Evolutionary conservation across 148 eudicot genomes (phyloP).

Genomic region (Rhododendron ovatum): DNA sequence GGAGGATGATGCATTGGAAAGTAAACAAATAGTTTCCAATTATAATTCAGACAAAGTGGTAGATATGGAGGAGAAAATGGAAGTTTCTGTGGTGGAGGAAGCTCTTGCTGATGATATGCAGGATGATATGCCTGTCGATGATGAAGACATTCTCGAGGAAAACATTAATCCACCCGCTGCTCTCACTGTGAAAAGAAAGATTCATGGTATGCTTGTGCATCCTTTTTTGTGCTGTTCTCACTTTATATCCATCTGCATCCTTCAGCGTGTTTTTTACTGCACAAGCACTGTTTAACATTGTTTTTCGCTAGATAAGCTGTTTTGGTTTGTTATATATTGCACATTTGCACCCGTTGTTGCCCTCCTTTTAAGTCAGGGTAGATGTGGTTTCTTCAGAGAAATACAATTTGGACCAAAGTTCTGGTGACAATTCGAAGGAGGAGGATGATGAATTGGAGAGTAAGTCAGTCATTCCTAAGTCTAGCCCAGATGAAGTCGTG

Average conservation of each 20-base stretch:
- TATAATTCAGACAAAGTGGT: conserved; percentile 40
- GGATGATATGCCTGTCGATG: conserved; percentile 36
- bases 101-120: conserved; percentile 38
- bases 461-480: conserved; percentile 54
- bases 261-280: not conserved
- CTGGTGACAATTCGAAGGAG: conserved; percentile 69
- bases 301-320: not conserved
- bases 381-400: conserved; percentile 65
- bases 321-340: not conserved
- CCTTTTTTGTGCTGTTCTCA: not conserved
- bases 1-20: conserved; percentile 68
- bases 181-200: conserved; percentile 68
- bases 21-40: conserved; percentile 59
- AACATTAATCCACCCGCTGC: conserved; percentile 33
- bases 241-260: conserved; percentile 7
- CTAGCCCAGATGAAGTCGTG: conserved; percentile 39
- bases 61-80: conserved; percentile 42
- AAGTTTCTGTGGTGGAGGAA: conserved; percentile 34
- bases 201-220: conserved; percentile 48
- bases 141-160: conserved; percentile 28
- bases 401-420: conserved; percentile 55
- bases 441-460: conserved; percentile 67
- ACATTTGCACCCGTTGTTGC: not conserved
- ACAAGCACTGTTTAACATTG: not conserved
- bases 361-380: conserved; percentile 22